Base-by-base conservation (phyloP, 352 stramenopile species). In the Globisporangium heterothallicum region DNA sequence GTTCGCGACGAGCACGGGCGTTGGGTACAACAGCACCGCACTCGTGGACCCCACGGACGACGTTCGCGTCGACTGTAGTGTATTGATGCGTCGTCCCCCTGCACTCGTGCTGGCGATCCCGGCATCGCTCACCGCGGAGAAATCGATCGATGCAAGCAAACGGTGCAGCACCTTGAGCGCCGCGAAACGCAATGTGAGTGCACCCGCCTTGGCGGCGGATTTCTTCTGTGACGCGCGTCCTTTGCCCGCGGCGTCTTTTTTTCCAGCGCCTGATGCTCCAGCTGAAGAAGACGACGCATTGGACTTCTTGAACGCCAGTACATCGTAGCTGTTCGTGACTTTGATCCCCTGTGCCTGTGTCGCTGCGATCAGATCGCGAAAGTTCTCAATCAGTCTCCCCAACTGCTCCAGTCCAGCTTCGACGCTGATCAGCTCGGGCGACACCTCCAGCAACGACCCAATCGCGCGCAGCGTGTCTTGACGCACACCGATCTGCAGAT, bases 281-380 rank as follows among this genome's bases (percentile, higher is more conserved):
- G 26, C 25, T 29, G 68, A 67, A 27, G 59, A 62, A 0, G 47
- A 52, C 0, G 30, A 26, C 34, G n/a, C n/a, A n/a, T n/a, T n/a
- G n/a, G 38, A 32, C 12, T 56, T 61, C 22, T 65, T 57, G 4
- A 65, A 38, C 7, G 59, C 24, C 35, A 93, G 55, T 42, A 87
- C 19, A 41, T 86, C 70, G 65, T 93, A 93, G 54, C 68, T 75
- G 60, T 93, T 93, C 49, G 65, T 88, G 53, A 93, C 77, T 49
- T 78, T 66, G 49, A 91, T 88, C 0, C 80, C 78, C 40, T 89
- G 78, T 1, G 74, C 71, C 59, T 85, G 70, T 14, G 76, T 67
- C 0, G 79, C 68, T 4, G 70, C 68, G 27, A 93, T 74, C 19
- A 90, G 61, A 44, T 91, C 79, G 27, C 70, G 65, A 36, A 93